Percentiles rank a stretch among this genome's conserved stretches.
Evolutionary conservation across 352 stramenopile genomes (phyloP).

Genomic region (Phytophthora hibernalis): DNA sequence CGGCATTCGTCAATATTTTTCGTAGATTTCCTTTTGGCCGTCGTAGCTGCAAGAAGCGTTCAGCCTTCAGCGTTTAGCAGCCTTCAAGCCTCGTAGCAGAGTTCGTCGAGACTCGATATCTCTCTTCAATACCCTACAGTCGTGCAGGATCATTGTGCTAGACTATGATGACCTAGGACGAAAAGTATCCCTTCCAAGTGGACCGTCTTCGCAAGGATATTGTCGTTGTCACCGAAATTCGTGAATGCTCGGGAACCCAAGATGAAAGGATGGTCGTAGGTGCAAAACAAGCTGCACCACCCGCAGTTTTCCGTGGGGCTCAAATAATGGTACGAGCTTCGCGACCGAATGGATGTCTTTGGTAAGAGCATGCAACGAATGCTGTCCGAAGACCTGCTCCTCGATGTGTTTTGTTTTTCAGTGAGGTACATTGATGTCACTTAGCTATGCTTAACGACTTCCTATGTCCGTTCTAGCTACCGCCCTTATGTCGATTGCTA

Average conservation of each 20-base stretch:
- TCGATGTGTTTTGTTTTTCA: too few relatives aligned
- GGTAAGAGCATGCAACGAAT: conserved; percentile 35
- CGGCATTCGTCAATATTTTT: conserved; percentile 39
- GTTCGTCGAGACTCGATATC: conserved; percentile 21
- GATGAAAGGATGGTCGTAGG: conserved; percentile 34
- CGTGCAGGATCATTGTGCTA: conserved; percentile 39
- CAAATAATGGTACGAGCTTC: conserved; percentile 36
- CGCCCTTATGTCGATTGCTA: too few relatives aligned
- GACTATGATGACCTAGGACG: conserved; percentile 54
- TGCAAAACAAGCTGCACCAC: conserved; percentile 30
- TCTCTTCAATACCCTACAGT: conserved; percentile 18
- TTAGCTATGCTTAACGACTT: too few relatives aligned
- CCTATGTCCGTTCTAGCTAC: too few relatives aligned
- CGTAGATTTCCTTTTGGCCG: conserved; percentile 24
- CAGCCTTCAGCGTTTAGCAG: conserved; percentile 33
- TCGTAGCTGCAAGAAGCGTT: conserved; percentile 35
- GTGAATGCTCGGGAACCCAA: conserved; percentile 14
- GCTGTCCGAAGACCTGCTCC: conserved; percentile 30
- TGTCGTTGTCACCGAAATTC: conserved; percentile 43
- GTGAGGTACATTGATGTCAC: too few relatives aligned
- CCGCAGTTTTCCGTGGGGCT: conserved; percentile 28
- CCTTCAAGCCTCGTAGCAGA: conserved; percentile 29
- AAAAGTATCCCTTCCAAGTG: conserved; percentile 49
- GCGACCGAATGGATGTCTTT: conserved; percentile 39
- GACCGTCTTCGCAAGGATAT: conserved; percentile 50